Conservation (phyloP, 441 rosid genomes). For the Populus hybrid region DNA sequence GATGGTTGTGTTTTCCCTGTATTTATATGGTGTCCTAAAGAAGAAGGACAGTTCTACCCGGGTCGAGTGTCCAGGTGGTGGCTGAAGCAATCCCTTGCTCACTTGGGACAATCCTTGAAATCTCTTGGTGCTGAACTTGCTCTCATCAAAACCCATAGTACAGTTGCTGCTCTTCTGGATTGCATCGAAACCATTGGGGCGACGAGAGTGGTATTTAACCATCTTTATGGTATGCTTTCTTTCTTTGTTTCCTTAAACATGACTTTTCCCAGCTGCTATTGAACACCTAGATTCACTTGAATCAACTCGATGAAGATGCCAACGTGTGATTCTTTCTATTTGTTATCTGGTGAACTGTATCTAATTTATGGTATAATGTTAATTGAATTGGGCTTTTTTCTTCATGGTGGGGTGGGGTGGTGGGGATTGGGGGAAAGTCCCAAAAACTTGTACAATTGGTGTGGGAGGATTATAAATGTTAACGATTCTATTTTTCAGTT, state of each 20-base stretch:
- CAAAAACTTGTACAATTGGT: not conserved
- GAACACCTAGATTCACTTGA: not conserved
- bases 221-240: conserved; percentile 64
- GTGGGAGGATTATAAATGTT: not conserved
- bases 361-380: not conserved
- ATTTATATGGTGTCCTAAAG: conserved; percentile 88
- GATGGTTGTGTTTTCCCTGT: conserved; percentile 72
- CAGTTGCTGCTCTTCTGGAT: conserved; percentile 61
- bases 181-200: conserved; percentile 59
- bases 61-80: conserved; percentile 98
- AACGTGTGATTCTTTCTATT: not conserved
- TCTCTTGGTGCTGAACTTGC: conserved; percentile 77
- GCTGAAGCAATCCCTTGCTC: conserved; percentile 82
- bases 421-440: not conserved
- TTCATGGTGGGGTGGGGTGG: not conserved
- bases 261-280: not conserved
- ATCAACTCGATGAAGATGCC: not conserved
- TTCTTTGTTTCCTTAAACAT: not conserved
- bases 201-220: conserved; percentile 82
- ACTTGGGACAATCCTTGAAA: conserved; percentile 59
- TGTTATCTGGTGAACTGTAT: not conserved
- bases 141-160: conserved; percentile 61
- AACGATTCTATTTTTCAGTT: not conserved
- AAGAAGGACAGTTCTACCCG: conserved; percentile 80
- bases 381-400: not conserved